Conservation (phyloP, 306 rosid genomes). For the Cucurbita ficifolia region DNA sequence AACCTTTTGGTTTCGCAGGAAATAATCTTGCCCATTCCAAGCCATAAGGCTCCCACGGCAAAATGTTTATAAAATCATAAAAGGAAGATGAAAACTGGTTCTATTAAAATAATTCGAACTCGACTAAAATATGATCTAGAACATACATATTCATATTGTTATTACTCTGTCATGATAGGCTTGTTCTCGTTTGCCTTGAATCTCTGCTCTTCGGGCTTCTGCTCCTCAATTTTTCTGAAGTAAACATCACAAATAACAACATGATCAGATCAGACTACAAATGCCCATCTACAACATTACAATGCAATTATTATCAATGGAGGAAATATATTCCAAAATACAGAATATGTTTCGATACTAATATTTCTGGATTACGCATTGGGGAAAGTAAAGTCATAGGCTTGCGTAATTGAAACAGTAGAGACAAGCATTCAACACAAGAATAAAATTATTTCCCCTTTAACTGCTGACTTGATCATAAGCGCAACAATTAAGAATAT, state of each 20-base stretch:
- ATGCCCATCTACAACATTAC: neutral
- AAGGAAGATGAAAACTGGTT: neutral
- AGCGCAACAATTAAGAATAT: neutral
- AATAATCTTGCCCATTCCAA: neutral
- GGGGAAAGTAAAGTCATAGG: neutral
- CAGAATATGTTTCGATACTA: neutral
- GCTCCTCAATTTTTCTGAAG: slow-evolving; percentile 75
- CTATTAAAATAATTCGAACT: neutral
- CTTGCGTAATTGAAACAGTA: neutral
- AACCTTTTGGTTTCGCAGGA: neutral
- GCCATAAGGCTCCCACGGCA: neutral
- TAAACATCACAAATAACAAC: neutral
- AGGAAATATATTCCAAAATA: neutral
- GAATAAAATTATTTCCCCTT: neutral
- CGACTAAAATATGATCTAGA: neutral
- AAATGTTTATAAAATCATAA: neutral
- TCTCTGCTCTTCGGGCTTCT: slow-evolving; percentile 74
- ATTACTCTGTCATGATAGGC: slow-evolving; percentile 88
- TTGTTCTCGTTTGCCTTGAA: slow-evolving; percentile 87
- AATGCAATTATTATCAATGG: neutral
- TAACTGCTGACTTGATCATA: neutral
- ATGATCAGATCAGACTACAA: neutral
- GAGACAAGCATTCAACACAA: neutral
- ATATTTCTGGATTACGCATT: neutral
- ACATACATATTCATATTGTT: neutral